Conservation (phyloP, 495 filamentous ascomycete species). For the Penicillium paxilli region DNA sequence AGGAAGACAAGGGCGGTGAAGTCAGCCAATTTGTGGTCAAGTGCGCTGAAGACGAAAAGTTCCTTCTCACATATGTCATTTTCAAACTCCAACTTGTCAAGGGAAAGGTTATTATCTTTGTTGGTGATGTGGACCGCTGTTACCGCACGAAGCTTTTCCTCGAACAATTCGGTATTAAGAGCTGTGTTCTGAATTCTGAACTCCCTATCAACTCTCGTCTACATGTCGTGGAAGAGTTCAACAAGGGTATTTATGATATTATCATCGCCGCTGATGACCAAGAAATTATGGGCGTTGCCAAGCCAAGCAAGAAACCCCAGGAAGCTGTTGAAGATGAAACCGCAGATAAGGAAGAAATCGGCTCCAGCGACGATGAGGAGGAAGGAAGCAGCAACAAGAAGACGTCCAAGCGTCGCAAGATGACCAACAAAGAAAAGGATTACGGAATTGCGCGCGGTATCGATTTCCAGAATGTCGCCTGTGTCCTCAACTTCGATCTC, state of each 20-base stretch:
- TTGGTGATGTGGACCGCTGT: slow-evolving; percentile 87
- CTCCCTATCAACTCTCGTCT: slow-evolving; percentile 89
- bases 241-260: slow-evolving; percentile 93
- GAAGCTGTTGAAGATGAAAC: slow-evolving; percentile 23
- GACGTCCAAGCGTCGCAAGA: slow-evolving; percentile 61
- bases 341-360: slow-evolving; percentile 25
- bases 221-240: slow-evolving; percentile 96
- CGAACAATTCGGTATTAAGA: slow-evolving; percentile 93
- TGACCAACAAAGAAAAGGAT: slow-evolving; percentile 68
- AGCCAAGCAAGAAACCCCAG: slow-evolving; percentile 35
- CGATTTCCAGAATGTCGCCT: slow-evolving; percentile 93
- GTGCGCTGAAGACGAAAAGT: slow-evolving; percentile 96
- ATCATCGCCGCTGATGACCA: slow-evolving; percentile 95
- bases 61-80: slow-evolving; percentile 87
- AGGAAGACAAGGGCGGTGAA: slow-evolving; percentile 67
- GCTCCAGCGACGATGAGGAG: slow-evolving; percentile 40
- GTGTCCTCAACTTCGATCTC: slow-evolving; percentile 96
- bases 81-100: slow-evolving; percentile 94
- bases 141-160: slow-evolving; percentile 95
- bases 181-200: slow-evolving; percentile 93
- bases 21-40: slow-evolving; percentile 86
- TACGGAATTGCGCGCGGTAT: slow-evolving; percentile 92
- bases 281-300: slow-evolving; percentile 68
- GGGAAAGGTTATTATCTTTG: slow-evolving; percentile 93
- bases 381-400: slow-evolving; percentile 22